Percentiles rank a stretch among this genome's conserved stretches.
phyloP scores from a whole-genome alignment of 2,329 filamentous ascomycete genomes.

The Cytospora chrysosperma region DNA sequence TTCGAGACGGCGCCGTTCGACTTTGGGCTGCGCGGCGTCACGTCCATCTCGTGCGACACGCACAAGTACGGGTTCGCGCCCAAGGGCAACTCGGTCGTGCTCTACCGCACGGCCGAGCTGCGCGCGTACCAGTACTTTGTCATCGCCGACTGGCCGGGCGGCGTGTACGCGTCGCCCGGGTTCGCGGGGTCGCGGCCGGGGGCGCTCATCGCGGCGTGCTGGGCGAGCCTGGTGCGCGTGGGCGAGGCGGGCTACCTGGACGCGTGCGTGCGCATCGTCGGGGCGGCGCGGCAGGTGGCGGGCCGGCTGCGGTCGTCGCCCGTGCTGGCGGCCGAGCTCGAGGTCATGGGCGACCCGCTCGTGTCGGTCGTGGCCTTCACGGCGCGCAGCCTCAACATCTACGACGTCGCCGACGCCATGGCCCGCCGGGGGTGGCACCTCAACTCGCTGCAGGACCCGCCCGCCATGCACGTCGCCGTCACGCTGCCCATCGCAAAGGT shows the following conservation, averaged over 20 bases:
- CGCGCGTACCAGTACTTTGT: slow-evolving; percentile 96
- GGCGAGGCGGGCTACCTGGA: slow-evolving; percentile 87
- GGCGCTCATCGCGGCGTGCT: slow-evolving; percentile 92
- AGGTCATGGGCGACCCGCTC: slow-evolving; percentile 78
- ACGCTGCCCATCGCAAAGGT: slow-evolving; percentile 82
- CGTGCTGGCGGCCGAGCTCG: slow-evolving; percentile 68
- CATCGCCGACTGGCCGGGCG: slow-evolving; percentile 89
- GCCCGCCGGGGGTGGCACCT: slow-evolving; percentile 85
- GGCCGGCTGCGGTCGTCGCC: slow-evolving; percentile 70
- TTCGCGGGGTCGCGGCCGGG: slow-evolving; percentile 91
- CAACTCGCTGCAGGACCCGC: slow-evolving; percentile 87
- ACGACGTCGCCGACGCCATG: slow-evolving; percentile 92
- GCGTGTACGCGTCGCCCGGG: slow-evolving; percentile 90
- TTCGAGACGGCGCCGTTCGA: slow-evolving; percentile 89
- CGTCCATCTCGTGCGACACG: slow-evolving; percentile 93
- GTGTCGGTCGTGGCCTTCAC: slow-evolving; percentile 90
- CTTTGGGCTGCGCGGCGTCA: slow-evolving; percentile 91
- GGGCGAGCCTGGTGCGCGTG: slow-evolving; percentile 85
- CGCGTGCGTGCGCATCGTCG: slow-evolving; percentile 84
- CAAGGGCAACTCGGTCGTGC: slow-evolving; percentile 90
- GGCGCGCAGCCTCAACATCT: slow-evolving; percentile 82
- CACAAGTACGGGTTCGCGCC: slow-evolving; percentile 99
- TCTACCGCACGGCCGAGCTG: slow-evolving; percentile 79
- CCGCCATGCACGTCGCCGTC: slow-evolving; percentile 91
- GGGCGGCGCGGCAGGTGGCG: slow-evolving; percentile 78